Evolutionary conservation across 371 early-diverging fungal genomes (phyloP), one percentile per base, ranked within the genome.

Genomic region (Blakeslea trispora): DNA sequence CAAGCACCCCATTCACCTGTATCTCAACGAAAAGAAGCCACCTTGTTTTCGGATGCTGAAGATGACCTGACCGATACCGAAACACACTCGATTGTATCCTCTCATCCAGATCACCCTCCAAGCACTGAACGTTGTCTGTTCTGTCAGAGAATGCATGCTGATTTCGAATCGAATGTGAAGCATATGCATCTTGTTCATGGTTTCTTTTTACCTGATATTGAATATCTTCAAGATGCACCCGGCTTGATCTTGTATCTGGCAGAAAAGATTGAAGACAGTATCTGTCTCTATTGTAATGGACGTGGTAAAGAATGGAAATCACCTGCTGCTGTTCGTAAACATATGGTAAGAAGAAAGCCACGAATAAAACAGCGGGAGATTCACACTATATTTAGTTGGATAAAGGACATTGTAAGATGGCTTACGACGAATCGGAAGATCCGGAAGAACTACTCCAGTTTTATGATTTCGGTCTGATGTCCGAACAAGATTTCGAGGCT

Each of bases 161-260:
- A 84, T 53, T 87, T 93, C 53, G 90, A 91, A 32, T 61, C 70
- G 39, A 96, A 93, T 64, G 61, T 99, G 56, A 79, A 79, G n/a
- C 99, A 99, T 75, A 99, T 99, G 99, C 77, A 84, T 6, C 65
- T 71, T 39, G 76, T 66, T 9, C 99, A 99, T 75, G 87, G 90
- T 50, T 93, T 99, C 80, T 99, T 96, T 69, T 85, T 99, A 54
- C 99, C 99, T 9, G 96, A 98, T 71, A 72, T 89, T 22, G 98
- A 97, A 71, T 96, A 89, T 62, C 69, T 98, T 31, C 86, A 84
- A 3, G 94, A 97, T 59, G 62, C 91, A 15, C 81, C 81, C 28
- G 98, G 97, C 3, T 72, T 99, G 64, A 75, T 99, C 51, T 68
- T 75, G 54, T 97, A 95, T 68, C 75, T 99, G 31, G 93, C 88